These are phyloP conservation scores for Cryphonectria naterciae DNA, from an alignment of 2,329 filamentous ascomycete species.

Conservation along the genomic window DNA sequence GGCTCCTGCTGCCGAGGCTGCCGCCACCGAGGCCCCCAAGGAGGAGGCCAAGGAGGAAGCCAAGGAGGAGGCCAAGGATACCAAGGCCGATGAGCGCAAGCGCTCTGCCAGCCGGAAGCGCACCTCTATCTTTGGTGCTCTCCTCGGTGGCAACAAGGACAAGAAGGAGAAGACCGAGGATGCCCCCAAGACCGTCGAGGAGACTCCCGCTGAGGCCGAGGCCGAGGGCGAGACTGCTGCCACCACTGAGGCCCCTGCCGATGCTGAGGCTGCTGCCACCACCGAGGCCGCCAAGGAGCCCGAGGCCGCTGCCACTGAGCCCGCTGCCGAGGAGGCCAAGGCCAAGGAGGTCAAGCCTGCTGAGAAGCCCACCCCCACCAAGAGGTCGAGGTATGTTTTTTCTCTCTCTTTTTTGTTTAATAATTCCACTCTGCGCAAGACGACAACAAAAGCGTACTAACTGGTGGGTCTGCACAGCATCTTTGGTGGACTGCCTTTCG, in stretches of 20 bases:
- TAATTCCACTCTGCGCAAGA: not conserved
- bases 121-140: slow-evolving; percentile 63
- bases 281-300: slow-evolving; percentile 29
- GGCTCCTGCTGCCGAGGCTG: slow-evolving; percentile 37
- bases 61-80: slow-evolving; percentile 43
- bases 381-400: slow-evolving; percentile 55
- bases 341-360: slow-evolving; percentile 29
- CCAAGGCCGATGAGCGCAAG: slow-evolving; percentile 63
- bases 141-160: slow-evolving; percentile 61
- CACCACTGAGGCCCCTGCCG: slow-evolving; percentile 33
- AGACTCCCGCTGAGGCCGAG: slow-evolving; percentile 25
- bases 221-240: slow-evolving; percentile 38
- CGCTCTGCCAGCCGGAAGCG: slow-evolving; percentile 69
- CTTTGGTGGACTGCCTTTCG: slow-evolving; percentile 58
- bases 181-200: slow-evolving; percentile 43
- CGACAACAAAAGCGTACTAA: slow-evolving; percentile 24
- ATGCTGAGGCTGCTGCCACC: slow-evolving; percentile 11
- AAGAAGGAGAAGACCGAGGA: slow-evolving; percentile 49
- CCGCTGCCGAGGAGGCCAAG: slow-evolving; percentile 41
- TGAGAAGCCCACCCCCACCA: slow-evolving; percentile 54
- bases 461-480: slow-evolving; percentile 43
- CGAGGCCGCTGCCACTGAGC: slow-evolving; percentile 41
- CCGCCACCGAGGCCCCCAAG: slow-evolving; percentile 37
- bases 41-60: slow-evolving; percentile 37
- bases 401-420: slow-evolving; percentile 27